Evolutionary conservation across 1,139 yeast species (phyloP), one percentile per base, ranked within the genome.

Genomic region (Candida dubliniensis): DNA sequence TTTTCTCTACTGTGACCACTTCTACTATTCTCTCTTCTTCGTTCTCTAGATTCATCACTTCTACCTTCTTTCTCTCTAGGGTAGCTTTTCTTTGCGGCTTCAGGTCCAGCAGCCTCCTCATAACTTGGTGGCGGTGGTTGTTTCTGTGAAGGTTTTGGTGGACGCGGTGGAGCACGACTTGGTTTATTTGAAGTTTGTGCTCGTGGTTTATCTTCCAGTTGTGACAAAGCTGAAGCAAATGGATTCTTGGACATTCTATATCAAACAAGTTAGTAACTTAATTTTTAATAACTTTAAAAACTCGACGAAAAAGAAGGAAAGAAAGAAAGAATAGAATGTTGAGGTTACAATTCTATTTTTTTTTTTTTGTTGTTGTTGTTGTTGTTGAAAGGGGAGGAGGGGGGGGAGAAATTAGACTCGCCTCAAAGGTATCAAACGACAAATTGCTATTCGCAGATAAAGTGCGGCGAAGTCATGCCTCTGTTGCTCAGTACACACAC

Each of bases 21-120:
- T 29, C 38, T 36, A 12, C 27, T 32, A n/a, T 27, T 30, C 9
- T 40, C 43, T 24, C 36, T 41, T 27, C 8, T 32, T 33, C 38
- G 29, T 33, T 36, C 40, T 31, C 38, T 33, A 13, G 29, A 35
- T 23, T 24, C 31, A 6, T 30, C 40, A 15, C 42, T 32, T 12
- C 39, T 38, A 53, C 11, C 63, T 26, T 63, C 52, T 54, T 80
- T 80, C 50, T 81, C 86, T 45, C 72, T 67, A 39, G 83, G 81
- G 53, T 77, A 77, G 42, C 77, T 80, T 41, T 61, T 60, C 43
- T 63, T 61, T 10, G 64, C 61, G 27, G 63, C 61, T 32, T 70
- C 74, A 12, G 64, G 60, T n/a, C 82, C 82, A 1, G 87, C 82
- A 14, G 76, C 85, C 55, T 84, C 91, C 52, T 83, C 88, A 57